Evolutionary conservation across 805 yeast species (phyloP).

Genomic region (Pichia occidentalis): DNA sequence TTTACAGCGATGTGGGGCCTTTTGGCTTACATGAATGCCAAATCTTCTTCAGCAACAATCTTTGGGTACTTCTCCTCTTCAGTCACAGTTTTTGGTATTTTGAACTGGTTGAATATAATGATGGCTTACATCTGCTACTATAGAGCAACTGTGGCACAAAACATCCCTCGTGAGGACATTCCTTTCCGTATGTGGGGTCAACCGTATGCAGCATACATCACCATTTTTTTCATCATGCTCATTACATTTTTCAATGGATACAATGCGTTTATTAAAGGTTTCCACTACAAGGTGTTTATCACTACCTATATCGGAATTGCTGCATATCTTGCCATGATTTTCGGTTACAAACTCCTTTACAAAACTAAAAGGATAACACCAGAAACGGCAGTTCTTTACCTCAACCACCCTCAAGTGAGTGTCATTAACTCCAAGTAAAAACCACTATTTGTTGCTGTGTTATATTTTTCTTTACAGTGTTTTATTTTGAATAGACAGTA

Average conservation of each 20-base stretch:
- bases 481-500: no score
- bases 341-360: conserved; percentile 4
- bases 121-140: conserved; percentile 15
- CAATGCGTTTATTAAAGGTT: conserved; percentile 15
- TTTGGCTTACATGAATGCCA: conserved; percentile 15
- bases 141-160: conserved; percentile 14
- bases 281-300: conserved; percentile 16
- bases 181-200: conserved; percentile 19
- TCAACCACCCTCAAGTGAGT: no score
- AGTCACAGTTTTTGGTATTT: conserved; percentile 20
- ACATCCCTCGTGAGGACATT: conserved; percentile 15
- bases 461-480: no score
- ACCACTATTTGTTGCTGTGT: no score
- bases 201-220: conserved; percentile 16
- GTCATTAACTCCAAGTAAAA: no score
- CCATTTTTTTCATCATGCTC: conserved; percentile 11
- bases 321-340: conserved; percentile 4
- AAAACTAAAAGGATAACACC: conserved; percentile 8
- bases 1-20: conserved; percentile 15
- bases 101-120: conserved; percentile 19
- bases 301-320: conserved; percentile 17
- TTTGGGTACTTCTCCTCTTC: conserved; percentile 18
- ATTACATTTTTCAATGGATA: conserved; percentile 20
- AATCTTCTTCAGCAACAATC: conserved; percentile 10
- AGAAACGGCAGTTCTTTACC: conserved; percentile 1